Conservation (phyloP, 176 grass and related monocot species). For the Saccharum officinarum region DNA sequence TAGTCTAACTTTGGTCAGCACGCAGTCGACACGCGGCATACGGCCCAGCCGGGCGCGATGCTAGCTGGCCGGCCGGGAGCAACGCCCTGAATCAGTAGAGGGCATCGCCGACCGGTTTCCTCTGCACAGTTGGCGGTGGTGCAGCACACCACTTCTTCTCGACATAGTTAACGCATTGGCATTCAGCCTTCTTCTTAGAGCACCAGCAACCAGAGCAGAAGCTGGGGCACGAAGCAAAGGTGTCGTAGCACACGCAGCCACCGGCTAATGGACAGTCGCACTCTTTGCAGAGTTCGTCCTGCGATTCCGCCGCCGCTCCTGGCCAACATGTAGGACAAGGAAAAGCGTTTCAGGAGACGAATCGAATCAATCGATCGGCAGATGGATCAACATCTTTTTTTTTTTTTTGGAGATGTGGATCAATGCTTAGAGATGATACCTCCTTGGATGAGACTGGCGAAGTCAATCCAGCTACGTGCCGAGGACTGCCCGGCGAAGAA, state of each 20-base stretch:
- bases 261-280: background rate
- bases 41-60: background rate
- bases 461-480: background rate
- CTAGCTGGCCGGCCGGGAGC: background rate
- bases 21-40: background rate
- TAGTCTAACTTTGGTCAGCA: background rate
- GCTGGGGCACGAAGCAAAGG: background rate
- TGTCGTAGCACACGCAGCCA: background rate
- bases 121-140: background rate
- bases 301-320: too few species aligned
- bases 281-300: background rate
- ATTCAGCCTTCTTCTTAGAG: background rate
- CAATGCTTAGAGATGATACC: background rate
- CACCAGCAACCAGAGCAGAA: slow-evolving; percentile 1
- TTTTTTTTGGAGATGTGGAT: background rate
- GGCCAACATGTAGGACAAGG: too few species aligned
- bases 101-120: background rate
- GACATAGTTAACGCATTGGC: background rate
- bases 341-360: too few species aligned
- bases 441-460: background rate
- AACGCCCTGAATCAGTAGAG: background rate
- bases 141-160: background rate
- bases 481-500: background rate
- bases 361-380: background rate
- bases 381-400: background rate